Evolutionary conservation across 1,284 basidiomycete genomes (phyloP).

Genomic region (Dichomitus squalens): DNA sequence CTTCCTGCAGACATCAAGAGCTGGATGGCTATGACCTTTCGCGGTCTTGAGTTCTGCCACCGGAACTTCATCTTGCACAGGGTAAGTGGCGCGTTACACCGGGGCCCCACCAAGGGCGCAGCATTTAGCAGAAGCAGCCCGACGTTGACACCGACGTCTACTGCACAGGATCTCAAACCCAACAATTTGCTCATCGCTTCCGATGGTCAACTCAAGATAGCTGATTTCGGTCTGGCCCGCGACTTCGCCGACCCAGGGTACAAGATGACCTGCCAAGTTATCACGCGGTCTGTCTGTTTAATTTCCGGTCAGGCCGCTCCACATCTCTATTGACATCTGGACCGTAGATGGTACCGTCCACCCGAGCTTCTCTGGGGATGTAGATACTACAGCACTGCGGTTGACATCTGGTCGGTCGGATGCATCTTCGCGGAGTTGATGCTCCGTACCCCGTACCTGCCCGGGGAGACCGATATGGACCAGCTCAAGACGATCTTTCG

Average conservation of each 20-base stretch:
- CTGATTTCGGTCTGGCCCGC: conserved; percentile 98
- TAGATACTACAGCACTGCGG: conserved; percentile 84
- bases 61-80: conserved; percentile 93
- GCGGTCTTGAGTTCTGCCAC: conserved; percentile 97
- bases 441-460: conserved; percentile 91
- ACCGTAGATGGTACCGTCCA: conserved; percentile 91
- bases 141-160: not conserved
- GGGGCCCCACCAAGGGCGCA: not conserved
- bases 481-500: conserved; percentile 95
- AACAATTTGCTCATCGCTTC: conserved; percentile 97
- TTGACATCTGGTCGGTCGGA: conserved; percentile 95
- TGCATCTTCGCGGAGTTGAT: conserved; percentile 97
- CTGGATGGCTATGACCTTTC: conserved; percentile 98
- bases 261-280: conserved; percentile 98
- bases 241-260: conserved; percentile 93
- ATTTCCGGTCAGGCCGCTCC: not conserved
- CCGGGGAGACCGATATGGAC: conserved; percentile 95
- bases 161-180: conserved; percentile 89
- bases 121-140: not conserved
- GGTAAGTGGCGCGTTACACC: conserved; percentile 47
- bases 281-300: conserved; percentile 72
- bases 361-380: conserved; percentile 91
- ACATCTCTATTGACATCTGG: not conserved
- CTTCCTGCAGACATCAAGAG: conserved; percentile 96
- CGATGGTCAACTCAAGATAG: conserved; percentile 93